Evolutionary conservation across 2,329 filamentous ascomycete genomes (phyloP), one percentile per base, ranked within the genome.

Genomic region (Aspergillus flavus): DNA sequence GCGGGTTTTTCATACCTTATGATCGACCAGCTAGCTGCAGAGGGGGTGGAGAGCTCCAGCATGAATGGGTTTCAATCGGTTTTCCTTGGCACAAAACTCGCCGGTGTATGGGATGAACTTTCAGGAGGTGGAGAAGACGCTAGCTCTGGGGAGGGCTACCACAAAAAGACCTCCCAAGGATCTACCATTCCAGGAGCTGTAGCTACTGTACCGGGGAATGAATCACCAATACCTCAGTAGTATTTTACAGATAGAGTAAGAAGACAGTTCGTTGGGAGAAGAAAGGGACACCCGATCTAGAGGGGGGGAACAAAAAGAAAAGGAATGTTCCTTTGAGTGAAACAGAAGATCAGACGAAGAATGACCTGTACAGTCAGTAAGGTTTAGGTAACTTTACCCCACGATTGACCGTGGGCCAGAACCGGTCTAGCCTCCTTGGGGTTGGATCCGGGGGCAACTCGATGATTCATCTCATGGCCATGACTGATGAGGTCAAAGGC

Each of bases 371-470:
- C 28, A 11, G 30, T 39, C 28, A 11, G 30, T 39, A 41, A 55
- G 32, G 41, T 46, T 52, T 58, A 56, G 58, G 32, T 23, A 34
- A 64, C 61, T 65, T 68, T 63, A 61, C 63, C 61, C 63, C 69
- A 66, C 66, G 57, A 61, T 52, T 71, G 63, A 72, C 69, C 69
- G 69, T 66, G 64, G 63, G 64, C 68, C 63, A 66, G 56, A 65
- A 66, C 36, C 30, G 63, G 65, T 62, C 65, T 68, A 67, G 61
- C 58, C 61, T 39, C 41, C 55, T 34, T 36, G 52, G 52, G 48
- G 50, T 54, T 55, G 52, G 52, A 39, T 39, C 26, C 14, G 52
- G 52, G n/a, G n/a, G 14, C 32, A 36, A 55, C 34, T 39, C 26
- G 58, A 61, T 61, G 58, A 61, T 61, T 61, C 58, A 61, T 56